Percentiles rank a stretch among this genome's conserved stretches.
These are phyloP conservation scores for Gossypium herbaceum DNA, from an alignment of 345 rosid genomes.

Conservation along the genomic window DNA sequence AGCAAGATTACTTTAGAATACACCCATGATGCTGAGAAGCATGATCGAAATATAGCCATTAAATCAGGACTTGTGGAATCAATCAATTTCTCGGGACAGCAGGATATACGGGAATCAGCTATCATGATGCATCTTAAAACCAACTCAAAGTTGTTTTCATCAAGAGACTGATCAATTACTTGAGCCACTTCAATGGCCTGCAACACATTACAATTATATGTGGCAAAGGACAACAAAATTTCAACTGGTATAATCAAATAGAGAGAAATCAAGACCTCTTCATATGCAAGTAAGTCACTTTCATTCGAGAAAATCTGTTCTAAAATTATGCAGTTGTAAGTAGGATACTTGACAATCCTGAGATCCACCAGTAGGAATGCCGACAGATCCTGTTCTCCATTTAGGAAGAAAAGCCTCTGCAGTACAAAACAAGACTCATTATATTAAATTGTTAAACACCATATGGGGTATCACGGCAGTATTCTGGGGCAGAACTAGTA, in stretches of 20 bases:
- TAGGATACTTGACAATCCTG: slow-evolving; percentile 75
- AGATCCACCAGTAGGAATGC: slow-evolving; percentile 78
- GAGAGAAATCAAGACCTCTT: slow-evolving; percentile 61
- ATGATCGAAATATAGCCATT: slow-evolving; percentile 26
- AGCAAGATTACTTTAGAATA: slow-evolving; percentile 78
- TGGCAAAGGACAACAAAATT: slow-evolving; percentile 9
- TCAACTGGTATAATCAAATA: not conserved
- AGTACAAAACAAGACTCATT: slow-evolving; percentile 14
- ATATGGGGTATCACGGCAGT: not conserved
- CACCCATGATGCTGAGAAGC: slow-evolving; percentile 76
- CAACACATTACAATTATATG: slow-evolving; percentile 14
- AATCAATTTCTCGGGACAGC: slow-evolving; percentile 24
- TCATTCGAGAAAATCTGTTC: slow-evolving; percentile 52
- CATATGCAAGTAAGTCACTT: slow-evolving; percentile 67
- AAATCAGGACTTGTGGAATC: slow-evolving; percentile 29
- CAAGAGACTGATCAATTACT: slow-evolving; percentile 81
- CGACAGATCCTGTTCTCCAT: slow-evolving; percentile 82
- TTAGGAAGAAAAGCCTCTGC: slow-evolving; percentile 95
- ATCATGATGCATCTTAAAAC: slow-evolving; percentile 60
- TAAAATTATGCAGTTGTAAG: slow-evolving; percentile 57
- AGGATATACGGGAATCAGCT: slow-evolving; percentile 49
- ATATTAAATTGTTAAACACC: not conserved
- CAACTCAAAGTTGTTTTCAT: slow-evolving; percentile 41
- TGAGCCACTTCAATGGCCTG: slow-evolving; percentile 96
- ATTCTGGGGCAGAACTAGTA: not conserved